A percentile compares a stretch with the other conserved stretches of the same genome.
These are phyloP conservation scores for Dioscorea dumetorum DNA, from an alignment of 106 monocot genomes.

Conservation along the genomic window DNA sequence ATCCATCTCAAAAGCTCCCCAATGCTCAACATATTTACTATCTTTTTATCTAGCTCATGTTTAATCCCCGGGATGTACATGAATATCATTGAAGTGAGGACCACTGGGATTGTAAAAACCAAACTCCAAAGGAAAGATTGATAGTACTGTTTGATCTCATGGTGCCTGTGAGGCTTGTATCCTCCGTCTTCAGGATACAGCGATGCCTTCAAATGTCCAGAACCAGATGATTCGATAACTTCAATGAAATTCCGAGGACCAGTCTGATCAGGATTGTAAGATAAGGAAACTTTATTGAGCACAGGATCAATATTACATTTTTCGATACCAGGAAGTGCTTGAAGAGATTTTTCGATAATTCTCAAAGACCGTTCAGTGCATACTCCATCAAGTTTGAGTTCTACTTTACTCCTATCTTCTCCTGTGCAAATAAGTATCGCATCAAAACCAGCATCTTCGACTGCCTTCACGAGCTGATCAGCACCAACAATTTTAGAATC, in stretches of 20 bases:
- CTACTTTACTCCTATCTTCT: slow-evolving; percentile 55
- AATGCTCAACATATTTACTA: slow-evolving; percentile 65
- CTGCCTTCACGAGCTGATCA: slow-evolving; percentile 33
- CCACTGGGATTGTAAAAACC: slow-evolving; percentile 76
- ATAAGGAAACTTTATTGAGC: slow-evolving; percentile 55
- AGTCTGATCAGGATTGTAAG: slow-evolving; percentile 71
- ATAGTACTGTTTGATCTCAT: slow-evolving; percentile 65
- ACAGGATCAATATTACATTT: slow-evolving; percentile 29
- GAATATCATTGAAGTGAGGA: slow-evolving; percentile 83
- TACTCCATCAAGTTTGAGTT: slow-evolving; percentile 59
- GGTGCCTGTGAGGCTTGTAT: slow-evolving; percentile 27
- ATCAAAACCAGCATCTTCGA: slow-evolving; percentile 77
- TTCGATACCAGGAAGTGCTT: slow-evolving; percentile 72
- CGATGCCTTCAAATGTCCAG: slow-evolving; percentile 42
- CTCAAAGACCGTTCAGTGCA: slow-evolving; percentile 27
- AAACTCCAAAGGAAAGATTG: slow-evolving; percentile 73
- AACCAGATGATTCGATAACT: slow-evolving; percentile 50
- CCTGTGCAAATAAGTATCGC: slow-evolving; percentile 63
- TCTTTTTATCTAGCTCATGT: slow-evolving; percentile 47
- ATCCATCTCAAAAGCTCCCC: slow-evolving; percentile 79
- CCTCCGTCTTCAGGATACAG: slow-evolving; percentile 60
- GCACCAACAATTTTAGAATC: slow-evolving; percentile 40
- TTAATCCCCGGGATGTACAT: slow-evolving; percentile 77
- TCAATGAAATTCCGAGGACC: slow-evolving; percentile 82
- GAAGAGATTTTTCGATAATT: slow-evolving; percentile 59